phyloP scores from a whole-genome alignment of 1,284 basidiomycete genomes.

The Volvariella volvacea region DNA sequence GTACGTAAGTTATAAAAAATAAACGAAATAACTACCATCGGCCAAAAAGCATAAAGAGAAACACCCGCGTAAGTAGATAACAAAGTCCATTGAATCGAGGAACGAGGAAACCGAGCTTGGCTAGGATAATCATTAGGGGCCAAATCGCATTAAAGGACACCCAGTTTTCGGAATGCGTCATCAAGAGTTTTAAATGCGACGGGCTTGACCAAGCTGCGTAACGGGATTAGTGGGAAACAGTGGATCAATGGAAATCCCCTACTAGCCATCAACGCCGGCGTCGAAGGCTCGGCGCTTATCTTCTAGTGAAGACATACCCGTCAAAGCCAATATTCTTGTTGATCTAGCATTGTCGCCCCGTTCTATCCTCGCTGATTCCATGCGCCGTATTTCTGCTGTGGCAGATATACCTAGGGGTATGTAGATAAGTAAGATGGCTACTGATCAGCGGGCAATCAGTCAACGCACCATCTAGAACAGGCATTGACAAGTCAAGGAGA shows the following conservation, averaged over 20 bases:
- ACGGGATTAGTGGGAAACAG: slow-evolving; percentile 3
- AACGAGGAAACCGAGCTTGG: too few species aligned
- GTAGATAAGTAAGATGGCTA: background rate
- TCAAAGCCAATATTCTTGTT: slow-evolving; percentile 81
- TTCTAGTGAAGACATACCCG: slow-evolving; percentile 88
- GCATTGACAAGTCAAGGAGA: slow-evolving; percentile 90
- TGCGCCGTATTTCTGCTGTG: slow-evolving; percentile 73
- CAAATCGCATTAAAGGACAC: slow-evolving; percentile 38
- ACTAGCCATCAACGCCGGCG: slow-evolving; percentile 94
- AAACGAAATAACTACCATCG: too few species aligned
- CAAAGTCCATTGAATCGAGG: too few species aligned
- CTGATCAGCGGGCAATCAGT: background rate
- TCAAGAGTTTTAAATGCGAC: slow-evolving; percentile 88
- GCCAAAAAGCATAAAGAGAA: too few species aligned
- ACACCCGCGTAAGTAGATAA: too few species aligned
- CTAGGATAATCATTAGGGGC: too few species aligned
- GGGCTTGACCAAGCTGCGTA: slow-evolving; percentile 77
- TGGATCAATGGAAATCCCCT: slow-evolving; percentile 29
- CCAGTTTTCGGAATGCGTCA: slow-evolving; percentile 75
- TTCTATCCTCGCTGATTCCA: slow-evolving; percentile 53
- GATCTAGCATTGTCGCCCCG: slow-evolving; percentile 17
- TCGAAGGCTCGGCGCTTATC: slow-evolving; percentile 90
- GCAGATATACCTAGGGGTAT: slow-evolving; percentile 67
- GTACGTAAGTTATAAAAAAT: too few species aligned
- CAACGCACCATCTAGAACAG: slow-evolving; percentile 74